Evolutionary conservation across 2,329 filamentous ascomycete genomes (phyloP).

Genomic region (Pseudonectria foliicola): DNA sequence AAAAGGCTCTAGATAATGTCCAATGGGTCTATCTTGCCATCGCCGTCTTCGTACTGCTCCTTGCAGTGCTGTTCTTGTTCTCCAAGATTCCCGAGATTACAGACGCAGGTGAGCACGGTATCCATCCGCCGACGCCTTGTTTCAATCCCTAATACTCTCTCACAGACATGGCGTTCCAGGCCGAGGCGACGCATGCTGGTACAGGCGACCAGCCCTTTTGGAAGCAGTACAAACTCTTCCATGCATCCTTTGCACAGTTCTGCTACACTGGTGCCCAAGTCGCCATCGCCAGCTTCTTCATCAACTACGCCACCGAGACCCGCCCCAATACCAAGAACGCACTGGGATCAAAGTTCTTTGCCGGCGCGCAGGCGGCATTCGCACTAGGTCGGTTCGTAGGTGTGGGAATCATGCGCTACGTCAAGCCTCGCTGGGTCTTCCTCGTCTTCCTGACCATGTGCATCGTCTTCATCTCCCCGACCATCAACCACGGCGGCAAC

Average conservation of each 20-base stretch:
- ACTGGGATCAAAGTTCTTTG: constrained; percentile 59
- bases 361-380: constrained; percentile 67
- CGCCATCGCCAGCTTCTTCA: constrained; percentile 60
- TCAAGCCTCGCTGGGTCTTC: constrained; percentile 62
- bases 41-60: constrained; percentile 60
- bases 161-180: constrained; percentile 58
- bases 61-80: constrained; percentile 61
- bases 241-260: constrained; percentile 69
- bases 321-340: constrained; percentile 42
- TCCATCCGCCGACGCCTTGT: accelerated
- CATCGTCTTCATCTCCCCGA: constrained; percentile 53
- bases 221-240: constrained; percentile 70
- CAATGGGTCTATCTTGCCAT: constrained; percentile 74
- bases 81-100: constrained; percentile 66
- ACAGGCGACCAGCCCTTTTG: constrained; percentile 54
- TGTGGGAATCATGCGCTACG: constrained; percentile 57
- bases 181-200: constrained; percentile 44
- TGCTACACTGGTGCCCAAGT: constrained; percentile 71
- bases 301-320: constrained; percentile 63
- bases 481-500: constrained; percentile 40
- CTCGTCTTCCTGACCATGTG: constrained; percentile 56
- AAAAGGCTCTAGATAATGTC: constrained; percentile 53
- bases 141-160: constrained; percentile 5
- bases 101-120: constrained; percentile 27
- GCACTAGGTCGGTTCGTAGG: constrained; percentile 66